Evolutionary conservation across 108 stramenopile species (phyloP).

Genomic region (Licmophora abbreviata): DNA sequence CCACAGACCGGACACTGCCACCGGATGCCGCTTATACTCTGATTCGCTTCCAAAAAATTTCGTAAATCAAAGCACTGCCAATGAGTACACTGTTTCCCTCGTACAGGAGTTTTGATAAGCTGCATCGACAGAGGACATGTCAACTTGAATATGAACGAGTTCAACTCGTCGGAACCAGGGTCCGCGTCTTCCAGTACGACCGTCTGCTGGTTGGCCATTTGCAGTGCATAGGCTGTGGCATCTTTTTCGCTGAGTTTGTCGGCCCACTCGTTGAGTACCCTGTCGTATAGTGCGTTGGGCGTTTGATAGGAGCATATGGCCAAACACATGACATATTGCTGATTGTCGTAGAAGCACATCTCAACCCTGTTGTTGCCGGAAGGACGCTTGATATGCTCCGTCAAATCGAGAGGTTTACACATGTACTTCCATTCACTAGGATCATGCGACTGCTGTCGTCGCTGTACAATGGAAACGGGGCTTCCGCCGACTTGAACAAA

Average conservation of each 20-base stretch:
- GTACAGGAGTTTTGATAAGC: conserved; percentile 56
- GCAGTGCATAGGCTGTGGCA: conserved; percentile 17
- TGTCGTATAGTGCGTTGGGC: conserved; percentile 24
- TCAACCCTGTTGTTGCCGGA: conserved; percentile 15
- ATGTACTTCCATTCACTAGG: conserved; percentile 43
- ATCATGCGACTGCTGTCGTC: conserved; percentile 63
- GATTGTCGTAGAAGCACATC: conserved; percentile 40
- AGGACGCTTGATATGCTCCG: conserved; percentile 10
- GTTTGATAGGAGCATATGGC: conserved; percentile 41
- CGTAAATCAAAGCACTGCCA: conserved; percentile 64
- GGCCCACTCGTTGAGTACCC: conserved; percentile 3
- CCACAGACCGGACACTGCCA: conserved; percentile 63
- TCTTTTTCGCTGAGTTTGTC: conserved; percentile 7
- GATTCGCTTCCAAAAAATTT: conserved; percentile 43
- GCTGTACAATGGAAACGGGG: conserved; percentile 32
- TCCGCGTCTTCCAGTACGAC: conserved; percentile 34
- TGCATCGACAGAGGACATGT: conserved; percentile 42
- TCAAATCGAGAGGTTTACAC: conserved; percentile 46
- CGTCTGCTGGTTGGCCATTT: conserved; percentile 18
- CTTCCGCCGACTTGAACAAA: conserved; percentile 24
- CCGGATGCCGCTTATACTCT: conserved; percentile 41
- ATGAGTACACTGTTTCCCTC: conserved; percentile 41
- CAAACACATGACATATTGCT: conserved; percentile 37
- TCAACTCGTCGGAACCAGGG: conserved; percentile 11
- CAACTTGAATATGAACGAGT: conserved; percentile 38